phyloP scores from a whole-genome alignment of 768 basidiomycete species.

The Clathrus columnatus region DNA sequence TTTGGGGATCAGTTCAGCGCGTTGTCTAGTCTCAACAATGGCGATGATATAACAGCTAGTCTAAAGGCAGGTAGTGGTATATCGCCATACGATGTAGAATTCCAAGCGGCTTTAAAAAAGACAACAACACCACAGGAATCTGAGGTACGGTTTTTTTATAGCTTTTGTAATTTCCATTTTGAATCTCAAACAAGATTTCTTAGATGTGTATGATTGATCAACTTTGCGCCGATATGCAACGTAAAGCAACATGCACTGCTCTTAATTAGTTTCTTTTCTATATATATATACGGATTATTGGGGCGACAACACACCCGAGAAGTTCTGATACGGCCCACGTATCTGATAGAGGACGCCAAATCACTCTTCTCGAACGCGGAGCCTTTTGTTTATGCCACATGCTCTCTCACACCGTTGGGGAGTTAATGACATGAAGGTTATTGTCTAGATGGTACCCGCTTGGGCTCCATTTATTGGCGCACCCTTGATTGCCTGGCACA shows the following conservation, averaged over 20 bases:
- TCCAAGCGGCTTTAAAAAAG: not conserved
- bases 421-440: too few relatives aligned
- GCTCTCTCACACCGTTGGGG: too few relatives aligned
- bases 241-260: slow-evolving; percentile 9
- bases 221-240: slow-evolving; percentile 8
- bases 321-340: too few relatives aligned
- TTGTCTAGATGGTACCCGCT: too few relatives aligned
- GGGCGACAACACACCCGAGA: too few relatives aligned
- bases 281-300: not conserved
- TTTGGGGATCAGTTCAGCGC: slow-evolving; percentile 34
- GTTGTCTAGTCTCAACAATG: slow-evolving; percentile 25
- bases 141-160: not conserved
- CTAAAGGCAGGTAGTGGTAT: slow-evolving; percentile 33
- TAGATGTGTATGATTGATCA: slow-evolving; percentile 7
- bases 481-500: too few relatives aligned
- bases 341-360: too few relatives aligned
- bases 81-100: slow-evolving; percentile 3
- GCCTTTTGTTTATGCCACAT: too few relatives aligned
- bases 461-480: too few relatives aligned
- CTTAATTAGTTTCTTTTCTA: not conserved
- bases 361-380: too few relatives aligned
- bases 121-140: not conserved
- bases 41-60: slow-evolving; percentile 46
- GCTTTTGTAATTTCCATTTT: not conserved
- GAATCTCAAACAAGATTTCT: not conserved